These are phyloP conservation scores for Tricholoma saponaceum DNA, from an alignment of 768 basidiomycete species.

Conservation along the genomic window DNA sequence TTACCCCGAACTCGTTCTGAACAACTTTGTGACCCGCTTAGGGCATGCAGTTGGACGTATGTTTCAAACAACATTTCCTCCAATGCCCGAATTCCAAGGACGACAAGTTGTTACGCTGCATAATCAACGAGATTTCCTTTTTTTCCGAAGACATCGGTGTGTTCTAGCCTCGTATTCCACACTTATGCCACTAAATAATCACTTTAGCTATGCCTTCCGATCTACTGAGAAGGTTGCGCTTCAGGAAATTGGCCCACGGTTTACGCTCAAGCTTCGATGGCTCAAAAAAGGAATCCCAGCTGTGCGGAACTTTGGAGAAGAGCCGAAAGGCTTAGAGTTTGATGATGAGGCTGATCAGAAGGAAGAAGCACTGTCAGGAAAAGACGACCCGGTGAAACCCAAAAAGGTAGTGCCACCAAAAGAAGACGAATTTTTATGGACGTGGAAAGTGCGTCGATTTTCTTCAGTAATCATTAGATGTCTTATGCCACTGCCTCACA, in stretches of 20 bases:
- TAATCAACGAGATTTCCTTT: constrained; percentile 96
- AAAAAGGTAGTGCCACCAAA: constrained; percentile 47
- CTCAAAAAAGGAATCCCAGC: constrained; percentile 86
- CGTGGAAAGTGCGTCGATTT: constrained; percentile 71
- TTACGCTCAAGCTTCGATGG: constrained; percentile 91
- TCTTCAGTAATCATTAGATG: neutral
- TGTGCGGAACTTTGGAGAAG: constrained; percentile 64
- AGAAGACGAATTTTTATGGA: constrained; percentile 81
- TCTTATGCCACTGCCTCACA: constrained; percentile 24
- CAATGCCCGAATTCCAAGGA: constrained; percentile 91
- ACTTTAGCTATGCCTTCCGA: constrained; percentile 82
- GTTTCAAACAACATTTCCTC: constrained; percentile 96
- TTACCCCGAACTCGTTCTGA: constrained; percentile 91
- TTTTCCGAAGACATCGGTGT: constrained; percentile 93
- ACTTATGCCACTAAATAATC: neutral
- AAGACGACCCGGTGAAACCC: constrained; percentile 16
- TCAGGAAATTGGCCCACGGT: constrained; percentile 97
- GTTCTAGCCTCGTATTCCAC: constrained; percentile 12
- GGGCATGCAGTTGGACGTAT: constrained; percentile 92
- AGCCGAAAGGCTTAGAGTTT: constrained; percentile 52
- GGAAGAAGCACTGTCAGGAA: constrained; percentile 17
- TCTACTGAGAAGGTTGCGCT: constrained; percentile 87
- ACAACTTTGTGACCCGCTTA: constrained; percentile 89
- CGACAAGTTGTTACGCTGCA: constrained; percentile 96
- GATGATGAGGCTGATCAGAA: constrained; percentile 38